Percentiles rank a stretch among this genome's conserved stretches.
These are phyloP conservation scores for Phytophthora ramorum DNA, from an alignment of 352 stramenopile genomes.

Conservation along the genomic window DNA sequence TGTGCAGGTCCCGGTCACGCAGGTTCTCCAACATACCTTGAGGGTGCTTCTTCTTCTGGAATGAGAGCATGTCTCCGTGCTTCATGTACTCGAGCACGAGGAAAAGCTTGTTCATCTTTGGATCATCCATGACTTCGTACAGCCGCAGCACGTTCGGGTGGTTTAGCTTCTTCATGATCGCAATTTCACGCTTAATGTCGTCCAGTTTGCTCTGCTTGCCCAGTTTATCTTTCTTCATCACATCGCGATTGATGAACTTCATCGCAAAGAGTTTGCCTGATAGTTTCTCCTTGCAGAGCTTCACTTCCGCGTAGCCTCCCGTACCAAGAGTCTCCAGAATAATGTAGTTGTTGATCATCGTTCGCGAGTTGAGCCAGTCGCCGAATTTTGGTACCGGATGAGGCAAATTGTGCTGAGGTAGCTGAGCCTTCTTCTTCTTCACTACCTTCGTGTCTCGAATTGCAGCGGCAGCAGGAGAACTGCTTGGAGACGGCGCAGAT, in stretches of 20 bases:
- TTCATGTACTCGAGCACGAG: slow-evolving; percentile 98
- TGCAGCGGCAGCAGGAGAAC: slow-evolving; percentile 8
- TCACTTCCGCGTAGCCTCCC: slow-evolving; percentile 92
- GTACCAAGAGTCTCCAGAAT: slow-evolving; percentile 87
- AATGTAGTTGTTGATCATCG: slow-evolving; percentile 96
- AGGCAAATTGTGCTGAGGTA: slow-evolving; percentile 77
- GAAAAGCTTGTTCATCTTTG: slow-evolving; percentile 94
- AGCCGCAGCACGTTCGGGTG: slow-evolving; percentile 95
- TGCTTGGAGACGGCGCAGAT: slow-evolving; percentile 10
- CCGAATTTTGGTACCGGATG: slow-evolving; percentile 83
- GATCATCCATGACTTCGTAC: slow-evolving; percentile 97
- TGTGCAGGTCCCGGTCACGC: slow-evolving; percentile 76
- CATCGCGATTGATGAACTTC: slow-evolving; percentile 90
- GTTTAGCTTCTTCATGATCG: slow-evolving; percentile 97
- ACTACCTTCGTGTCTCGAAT: slow-evolving; percentile 85
- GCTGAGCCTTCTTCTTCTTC: slow-evolving; percentile 83
- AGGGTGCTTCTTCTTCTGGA: slow-evolving; percentile 76
- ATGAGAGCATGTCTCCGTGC: slow-evolving; percentile 72
- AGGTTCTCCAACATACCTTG: slow-evolving; percentile 48
- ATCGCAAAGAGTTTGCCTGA: slow-evolving; percentile 81
- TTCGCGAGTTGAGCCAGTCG: slow-evolving; percentile 85
- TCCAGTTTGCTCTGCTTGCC: slow-evolving; percentile 83
- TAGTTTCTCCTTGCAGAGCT: slow-evolving; percentile 87
- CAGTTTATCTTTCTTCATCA: slow-evolving; percentile 89
- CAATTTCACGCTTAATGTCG: slow-evolving; percentile 95